Base-by-base conservation (phyloP, 1,139 yeast genomes). In the Protomyces arabidopsidicola region DNA sequence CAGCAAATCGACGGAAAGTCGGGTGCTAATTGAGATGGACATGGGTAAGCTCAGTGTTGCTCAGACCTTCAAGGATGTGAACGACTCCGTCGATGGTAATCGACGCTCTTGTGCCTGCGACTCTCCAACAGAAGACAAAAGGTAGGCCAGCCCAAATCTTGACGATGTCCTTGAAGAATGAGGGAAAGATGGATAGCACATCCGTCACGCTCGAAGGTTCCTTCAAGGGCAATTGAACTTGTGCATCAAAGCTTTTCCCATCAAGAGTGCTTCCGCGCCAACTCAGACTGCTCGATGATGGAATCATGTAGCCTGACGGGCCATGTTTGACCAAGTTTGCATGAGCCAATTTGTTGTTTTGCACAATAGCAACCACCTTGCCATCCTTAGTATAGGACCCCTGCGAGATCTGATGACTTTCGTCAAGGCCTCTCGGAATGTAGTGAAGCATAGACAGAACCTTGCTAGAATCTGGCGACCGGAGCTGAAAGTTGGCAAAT, bases 121-220 rank as follows among this genome's bases (percentile, higher is more conserved):
- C 12, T 36, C 63, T 27, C 53, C 53, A 53, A 50, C 63, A 60
- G 53, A 58, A 58, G 62, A 60, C 63, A 36, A 52, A 60, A 5
- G 63, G 63, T 45, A 45, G 31, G 2, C 63, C 63, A 8, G 63
- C 63, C 55, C 55, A 60, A 36, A 53, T 60, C 35, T 55, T 35
- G 36, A 60, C 53, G 53, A 60, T 53, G 50, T 54, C 58, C 58
- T 60, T 60, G 58, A 54, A 53, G 58, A 53, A 60, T 3, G 45
- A 45, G 4, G 63, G 63, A 31, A 60, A 60, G 57, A 60, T 53
- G 54, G 53, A 34, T 6, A 60, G 58, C 12, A 60, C 63, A 24
- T 60, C 63, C 18, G 63, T 60, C 38, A 36, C 45, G 24, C 57
- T 52, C 34, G 58, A 52, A 12, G 58, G 54, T 50, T 52, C 53